phyloP scores from a whole-genome alignment of 2,329 filamentous ascomycete genomes.

The Pseudogymnoascus sp. region DNA sequence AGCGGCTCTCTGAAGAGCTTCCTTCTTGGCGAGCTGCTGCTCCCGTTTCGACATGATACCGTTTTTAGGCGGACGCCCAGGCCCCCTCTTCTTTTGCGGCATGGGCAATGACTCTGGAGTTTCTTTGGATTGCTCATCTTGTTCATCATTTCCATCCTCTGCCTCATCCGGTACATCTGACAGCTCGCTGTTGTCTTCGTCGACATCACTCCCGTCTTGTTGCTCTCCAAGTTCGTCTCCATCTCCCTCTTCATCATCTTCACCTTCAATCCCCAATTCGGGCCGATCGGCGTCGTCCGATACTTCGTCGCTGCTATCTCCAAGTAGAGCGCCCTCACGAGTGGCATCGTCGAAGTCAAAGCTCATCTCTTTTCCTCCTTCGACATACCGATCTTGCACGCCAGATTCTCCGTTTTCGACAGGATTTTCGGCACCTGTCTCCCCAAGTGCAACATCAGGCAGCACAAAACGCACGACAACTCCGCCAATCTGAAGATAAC shows the following conservation, averaged over 20 bases:
- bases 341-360: constrained; percentile 62
- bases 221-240: constrained; percentile 27
- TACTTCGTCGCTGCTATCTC: constrained; percentile 43
- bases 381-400: constrained; percentile 43
- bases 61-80: constrained; percentile 75
- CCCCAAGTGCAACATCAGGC: constrained; percentile 52
- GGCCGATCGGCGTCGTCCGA: constrained; percentile 22
- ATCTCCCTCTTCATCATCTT: constrained; percentile 21
- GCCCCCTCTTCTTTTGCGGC: constrained; percentile 49
- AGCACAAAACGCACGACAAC: constrained; percentile 63
- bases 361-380: constrained; percentile 63
- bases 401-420: constrained; percentile 39
- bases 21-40: constrained; percentile 56
- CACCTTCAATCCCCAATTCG: constrained; percentile 15
- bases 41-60: constrained; percentile 78
- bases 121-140: constrained; percentile 11
- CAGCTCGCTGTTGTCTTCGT: constrained; percentile 21
- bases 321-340: constrained; percentile 46
- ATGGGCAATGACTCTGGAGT: constrained; percentile 20
- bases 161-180: constrained; percentile 16
- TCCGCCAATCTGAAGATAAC: constrained; percentile 64
- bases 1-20: constrained; percentile 51
- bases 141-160: constrained; percentile 19
- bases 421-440: constrained; percentile 50
- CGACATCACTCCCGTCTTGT: constrained; percentile 21